Conservation (phyloP, 352 stramenopile genomes). For the Thalassiosira gravida region DNA sequence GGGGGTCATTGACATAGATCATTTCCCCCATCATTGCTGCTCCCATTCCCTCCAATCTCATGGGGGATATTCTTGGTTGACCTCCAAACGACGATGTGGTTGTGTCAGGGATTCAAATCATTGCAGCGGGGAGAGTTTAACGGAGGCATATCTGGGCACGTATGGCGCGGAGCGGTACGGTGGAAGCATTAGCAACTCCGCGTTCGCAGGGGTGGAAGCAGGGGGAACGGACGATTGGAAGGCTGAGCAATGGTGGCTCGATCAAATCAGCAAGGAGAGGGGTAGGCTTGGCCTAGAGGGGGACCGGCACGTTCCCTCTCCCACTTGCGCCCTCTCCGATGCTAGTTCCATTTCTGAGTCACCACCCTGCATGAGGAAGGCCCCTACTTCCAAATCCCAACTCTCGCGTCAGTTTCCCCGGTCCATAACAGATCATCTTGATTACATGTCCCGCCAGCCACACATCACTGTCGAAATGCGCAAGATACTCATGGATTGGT, state of each 20-base stretch:
- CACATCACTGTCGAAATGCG: constrained; percentile 82
- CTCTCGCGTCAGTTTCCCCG: background rate
- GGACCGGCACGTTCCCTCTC: too few species aligned
- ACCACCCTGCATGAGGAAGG: too few species aligned
- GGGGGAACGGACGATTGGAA: constrained; percentile 19
- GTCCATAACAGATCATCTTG: constrained; percentile 19
- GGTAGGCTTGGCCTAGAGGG: too few species aligned
- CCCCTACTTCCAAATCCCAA: too few species aligned
- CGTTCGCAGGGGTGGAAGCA: too few species aligned
- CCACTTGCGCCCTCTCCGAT: background rate
- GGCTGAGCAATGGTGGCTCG: constrained; percentile 36
- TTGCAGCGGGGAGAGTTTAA: constrained; percentile 16
- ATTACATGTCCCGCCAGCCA: constrained; percentile 61
- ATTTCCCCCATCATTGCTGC: constrained; percentile 34
- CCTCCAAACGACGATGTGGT: constrained; percentile 21
- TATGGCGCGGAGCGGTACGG: constrained; percentile 25
- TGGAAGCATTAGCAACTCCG: too few species aligned
- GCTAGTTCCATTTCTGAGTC: constrained; percentile 6
- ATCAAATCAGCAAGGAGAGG: background rate
- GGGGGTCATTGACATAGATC: constrained; percentile 25
- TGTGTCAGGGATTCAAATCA: constrained; percentile 45
- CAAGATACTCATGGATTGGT: constrained; percentile 80
- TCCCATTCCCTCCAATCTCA: constrained; percentile 23
- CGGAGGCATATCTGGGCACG: constrained; percentile 19
- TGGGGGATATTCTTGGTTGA: constrained; percentile 36